Evolutionary conservation across 129 eudicot species (phyloP).

Genomic region (Pittosporum tobira): DNA sequence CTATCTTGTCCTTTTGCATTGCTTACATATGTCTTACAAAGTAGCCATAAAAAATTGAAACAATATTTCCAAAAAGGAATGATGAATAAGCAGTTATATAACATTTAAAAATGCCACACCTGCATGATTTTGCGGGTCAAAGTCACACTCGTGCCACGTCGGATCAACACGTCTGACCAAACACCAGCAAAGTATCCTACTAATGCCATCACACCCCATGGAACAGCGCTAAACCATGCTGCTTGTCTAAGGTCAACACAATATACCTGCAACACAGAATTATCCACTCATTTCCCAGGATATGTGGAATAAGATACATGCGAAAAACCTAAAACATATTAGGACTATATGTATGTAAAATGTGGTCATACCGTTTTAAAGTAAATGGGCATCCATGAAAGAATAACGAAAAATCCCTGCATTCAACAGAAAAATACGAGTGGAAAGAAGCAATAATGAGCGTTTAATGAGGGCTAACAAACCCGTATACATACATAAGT

Average conservation of each 20-base stretch:
- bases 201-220: constrained; percentile 98
- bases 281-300: constrained; percentile 7
- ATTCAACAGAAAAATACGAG: constrained; percentile 6
- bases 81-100: background rate
- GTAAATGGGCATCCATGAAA: constrained; percentile 99
- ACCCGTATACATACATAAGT: no score
- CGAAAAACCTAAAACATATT: background rate
- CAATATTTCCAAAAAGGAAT: background rate
- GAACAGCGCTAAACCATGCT: constrained; percentile 99
- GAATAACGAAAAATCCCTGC: constrained; percentile 96
- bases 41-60: no score
- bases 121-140: constrained; percentile 89
- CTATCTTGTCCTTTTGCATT: no score
- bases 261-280: constrained; percentile 51
- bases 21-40: no score
- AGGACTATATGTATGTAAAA: background rate
- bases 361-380: constrained; percentile 58
- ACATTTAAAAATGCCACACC: constrained; percentile 21
- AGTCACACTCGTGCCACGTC: constrained; percentile 65
- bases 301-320: constrained; percentile 1
- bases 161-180: constrained; percentile 68
- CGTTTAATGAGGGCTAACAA: no score
- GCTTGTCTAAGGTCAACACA: constrained; percentile 95
- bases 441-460: no score
- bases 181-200: constrained; percentile 89